A percentile compares a stretch with the other conserved stretches of the same genome.
phyloP scores from a whole-genome alignment of 2,329 filamentous ascomycete species.

The Pezicula rhizophila region DNA sequence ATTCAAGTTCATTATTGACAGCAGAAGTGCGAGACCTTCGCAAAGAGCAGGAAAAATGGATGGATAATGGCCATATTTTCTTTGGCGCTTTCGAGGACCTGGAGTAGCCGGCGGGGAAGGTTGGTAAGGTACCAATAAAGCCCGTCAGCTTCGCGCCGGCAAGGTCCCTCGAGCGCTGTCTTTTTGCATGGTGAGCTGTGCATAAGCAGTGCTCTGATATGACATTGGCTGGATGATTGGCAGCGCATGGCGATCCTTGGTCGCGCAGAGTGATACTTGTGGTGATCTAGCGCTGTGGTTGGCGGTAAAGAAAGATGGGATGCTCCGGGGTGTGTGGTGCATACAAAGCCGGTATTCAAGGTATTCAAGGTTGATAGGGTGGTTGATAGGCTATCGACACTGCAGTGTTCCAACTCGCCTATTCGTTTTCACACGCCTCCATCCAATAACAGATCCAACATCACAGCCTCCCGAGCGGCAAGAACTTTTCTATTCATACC shows the following conservation, averaged over 20 bases:
- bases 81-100: conserved; percentile 9
- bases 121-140: conserved; percentile 11
- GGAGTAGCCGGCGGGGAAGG: conserved; percentile 10
- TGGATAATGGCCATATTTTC: conserved; percentile 1
- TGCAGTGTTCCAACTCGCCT: background rate
- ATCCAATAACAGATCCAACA: background rate
- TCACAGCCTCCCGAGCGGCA: conserved; percentile 5
- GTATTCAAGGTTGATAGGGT: background rate
- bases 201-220: background rate
- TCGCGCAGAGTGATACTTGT: conserved; percentile 10
- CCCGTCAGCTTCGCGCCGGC: conserved; percentile 18
- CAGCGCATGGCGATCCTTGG: conserved; percentile 3
- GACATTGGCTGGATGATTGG: conserved; percentile 11
- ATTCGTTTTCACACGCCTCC: background rate
- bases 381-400: background rate
- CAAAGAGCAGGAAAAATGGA: background rate
- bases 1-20: too few relatives aligned
- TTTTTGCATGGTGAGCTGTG: conserved; percentile 6
- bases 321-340: background rate
- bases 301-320: conserved; percentile 8
- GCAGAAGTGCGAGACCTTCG: background rate
- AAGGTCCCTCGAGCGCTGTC: background rate
- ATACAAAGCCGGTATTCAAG: background rate
- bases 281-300: conserved; percentile 16
- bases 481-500: background rate